phyloP scores from a whole-genome alignment of 306 rosid species.

The Cercis canadensis region DNA sequence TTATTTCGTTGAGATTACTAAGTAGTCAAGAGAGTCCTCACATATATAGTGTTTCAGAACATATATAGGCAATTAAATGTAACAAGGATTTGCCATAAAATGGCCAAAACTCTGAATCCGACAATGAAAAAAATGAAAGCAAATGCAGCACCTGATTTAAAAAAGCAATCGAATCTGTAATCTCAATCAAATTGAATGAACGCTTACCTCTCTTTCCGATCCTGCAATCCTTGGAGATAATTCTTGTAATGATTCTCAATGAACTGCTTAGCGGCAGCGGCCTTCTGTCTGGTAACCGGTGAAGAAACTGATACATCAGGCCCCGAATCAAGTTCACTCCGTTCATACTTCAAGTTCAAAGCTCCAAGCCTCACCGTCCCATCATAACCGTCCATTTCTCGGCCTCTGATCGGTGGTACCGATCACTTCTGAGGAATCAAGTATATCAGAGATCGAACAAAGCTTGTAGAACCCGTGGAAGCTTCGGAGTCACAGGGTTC shows the following conservation, averaged over 20 bases:
- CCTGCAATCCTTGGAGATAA: slow-evolving; percentile 90
- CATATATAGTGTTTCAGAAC: no score
- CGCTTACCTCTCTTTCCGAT: slow-evolving; percentile 87
- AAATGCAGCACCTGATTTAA: neutral
- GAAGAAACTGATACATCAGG: slow-evolving; percentile 90
- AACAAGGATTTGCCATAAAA: neutral
- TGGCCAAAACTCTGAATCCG: slow-evolving; percentile 12
- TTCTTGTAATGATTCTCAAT: slow-evolving; percentile 98
- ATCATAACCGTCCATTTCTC: slow-evolving; percentile 79
- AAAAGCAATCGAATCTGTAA: neutral
- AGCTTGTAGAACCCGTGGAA: slow-evolving; percentile 16
- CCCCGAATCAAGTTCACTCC: slow-evolving; percentile 63
- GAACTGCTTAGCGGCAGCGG: slow-evolving; percentile 93
- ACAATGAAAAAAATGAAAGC: neutral
- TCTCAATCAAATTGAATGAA: neutral
- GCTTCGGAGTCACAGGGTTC: neutral
- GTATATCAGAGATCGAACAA: neutral
- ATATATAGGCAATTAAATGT: neutral
- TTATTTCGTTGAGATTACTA: no score
- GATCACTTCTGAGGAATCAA: neutral
- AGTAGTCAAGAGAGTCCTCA: no score
- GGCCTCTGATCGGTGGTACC: neutral
- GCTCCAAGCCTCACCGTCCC: slow-evolving; percentile 87
- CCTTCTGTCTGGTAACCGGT: slow-evolving; percentile 93
- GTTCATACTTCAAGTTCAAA: slow-evolving; percentile 74